Evolutionary conservation across 768 basidiomycete species (phyloP).

Genomic region (Mycena floridula): DNA sequence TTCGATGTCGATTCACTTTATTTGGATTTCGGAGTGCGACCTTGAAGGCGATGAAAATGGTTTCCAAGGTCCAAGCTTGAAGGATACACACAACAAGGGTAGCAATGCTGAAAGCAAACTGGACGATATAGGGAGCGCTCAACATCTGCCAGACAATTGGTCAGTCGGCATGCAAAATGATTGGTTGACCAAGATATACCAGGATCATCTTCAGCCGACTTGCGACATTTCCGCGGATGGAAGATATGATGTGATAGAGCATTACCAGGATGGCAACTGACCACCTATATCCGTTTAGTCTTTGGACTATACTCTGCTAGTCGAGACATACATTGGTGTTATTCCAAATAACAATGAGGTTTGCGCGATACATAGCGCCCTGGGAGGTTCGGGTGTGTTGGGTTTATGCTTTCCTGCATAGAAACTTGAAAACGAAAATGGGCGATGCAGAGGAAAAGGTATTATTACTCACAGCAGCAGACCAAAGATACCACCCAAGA

Average conservation of each 20-base stretch:
- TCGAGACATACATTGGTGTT: constrained; percentile 28
- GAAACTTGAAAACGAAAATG: constrained; percentile 19
- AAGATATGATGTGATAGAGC: constrained; percentile 23
- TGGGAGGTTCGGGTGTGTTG: constrained; percentile 26
- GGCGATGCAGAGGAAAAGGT: not conserved
- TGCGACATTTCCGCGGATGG: constrained; percentile 13
- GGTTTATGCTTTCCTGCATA: constrained; percentile 31
- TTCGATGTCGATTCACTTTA: constrained; percentile 16
- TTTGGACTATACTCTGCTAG: too few species aligned
- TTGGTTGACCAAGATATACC: too few species aligned
- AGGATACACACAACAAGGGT: constrained; percentile 20
- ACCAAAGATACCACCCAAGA: constrained; percentile 36
- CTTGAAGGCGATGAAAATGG: constrained; percentile 7
- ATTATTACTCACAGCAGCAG: constrained; percentile 32
- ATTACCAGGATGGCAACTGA: constrained; percentile 30
- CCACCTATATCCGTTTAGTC: constrained; percentile 21
- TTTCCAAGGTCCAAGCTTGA: not conserved
- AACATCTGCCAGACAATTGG: too few species aligned
- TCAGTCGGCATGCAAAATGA: too few species aligned
- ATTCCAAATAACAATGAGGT: constrained; percentile 34
- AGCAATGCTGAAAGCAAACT: constrained; percentile 22
- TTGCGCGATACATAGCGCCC: constrained; percentile 36
- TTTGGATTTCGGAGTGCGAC: constrained; percentile 19
- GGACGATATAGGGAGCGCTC: constrained; percentile 25
- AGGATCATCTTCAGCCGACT: constrained; percentile 15